Evolutionary conservation across 164 flowering plant species (phyloP).

Genomic region (Vitis cinerea): DNA sequence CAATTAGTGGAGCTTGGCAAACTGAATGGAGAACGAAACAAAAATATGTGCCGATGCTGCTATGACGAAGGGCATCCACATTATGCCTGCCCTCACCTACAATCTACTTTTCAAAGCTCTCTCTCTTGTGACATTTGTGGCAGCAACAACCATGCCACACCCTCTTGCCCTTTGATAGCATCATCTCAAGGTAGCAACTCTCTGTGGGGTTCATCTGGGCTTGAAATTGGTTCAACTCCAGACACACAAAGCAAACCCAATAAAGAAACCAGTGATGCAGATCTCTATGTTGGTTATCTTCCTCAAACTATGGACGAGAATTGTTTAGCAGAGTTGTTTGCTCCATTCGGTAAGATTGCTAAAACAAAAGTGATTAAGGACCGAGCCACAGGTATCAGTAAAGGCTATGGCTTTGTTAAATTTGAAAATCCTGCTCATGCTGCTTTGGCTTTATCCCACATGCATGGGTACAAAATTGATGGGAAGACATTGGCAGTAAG

Average conservation of each 20-base stretch:
- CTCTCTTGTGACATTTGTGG: constrained; percentile 20
- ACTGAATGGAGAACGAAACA: constrained; percentile 17
- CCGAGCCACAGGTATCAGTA: constrained; percentile 31
- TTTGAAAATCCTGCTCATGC: constrained; percentile 33
- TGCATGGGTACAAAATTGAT: constrained; percentile 37
- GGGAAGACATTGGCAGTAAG: constrained; percentile 40
- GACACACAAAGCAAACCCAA: constrained; percentile 9
- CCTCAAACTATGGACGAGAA: constrained; percentile 31
- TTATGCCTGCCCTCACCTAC: constrained; percentile 20
- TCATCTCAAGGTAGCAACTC: constrained; percentile 6
- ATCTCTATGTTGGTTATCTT: constrained; percentile 36
- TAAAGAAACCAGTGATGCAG: constrained; percentile 22
- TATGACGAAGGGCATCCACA: constrained; percentile 30
- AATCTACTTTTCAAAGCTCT: constrained; percentile 8
- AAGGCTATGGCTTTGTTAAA: constrained; percentile 49
- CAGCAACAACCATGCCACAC: constrained; percentile 16
- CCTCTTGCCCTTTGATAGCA: constrained; percentile 12
- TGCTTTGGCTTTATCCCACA: constrained; percentile 23
- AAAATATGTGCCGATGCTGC: constrained; percentile 16
- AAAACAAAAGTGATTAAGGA: constrained; percentile 38
- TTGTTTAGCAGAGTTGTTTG: constrained; percentile 30
- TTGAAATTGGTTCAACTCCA: constrained; percentile 16
- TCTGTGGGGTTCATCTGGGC: neutral
- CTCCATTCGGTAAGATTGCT: constrained; percentile 37
- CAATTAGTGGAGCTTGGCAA: constrained; percentile 37